Percentiles rank a stretch among this genome's conserved stretches.
These are phyloP conservation scores for Globisporangium emineosum DNA, from an alignment of 352 stramenopile species.

Conservation along the genomic window DNA sequence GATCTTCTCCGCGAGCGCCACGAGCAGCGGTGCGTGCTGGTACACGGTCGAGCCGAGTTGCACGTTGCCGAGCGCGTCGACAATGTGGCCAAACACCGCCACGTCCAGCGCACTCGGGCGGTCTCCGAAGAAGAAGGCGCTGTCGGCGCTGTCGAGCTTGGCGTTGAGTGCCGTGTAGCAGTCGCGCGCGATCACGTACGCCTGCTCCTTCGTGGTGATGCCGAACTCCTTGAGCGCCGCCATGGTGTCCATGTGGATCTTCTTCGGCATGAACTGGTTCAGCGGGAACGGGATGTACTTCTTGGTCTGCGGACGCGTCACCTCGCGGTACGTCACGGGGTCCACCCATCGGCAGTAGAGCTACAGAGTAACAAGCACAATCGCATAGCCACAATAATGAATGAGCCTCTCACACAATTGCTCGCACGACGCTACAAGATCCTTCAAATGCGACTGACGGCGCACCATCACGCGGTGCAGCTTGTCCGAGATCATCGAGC, in stretches of 20 bases:
- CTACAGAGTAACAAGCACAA: conserved; percentile 14
- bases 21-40: conserved; percentile 70
- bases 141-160: conserved; percentile 57
- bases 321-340: conserved; percentile 76
- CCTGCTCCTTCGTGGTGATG: conserved; percentile 66
- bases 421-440: too few species aligned
- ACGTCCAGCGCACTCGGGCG: conserved; percentile 71
- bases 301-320: conserved; percentile 80
- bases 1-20: conserved; percentile 67
- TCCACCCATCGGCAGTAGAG: conserved; percentile 85
- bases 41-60: conserved; percentile 69
- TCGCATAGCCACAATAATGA: not conserved
- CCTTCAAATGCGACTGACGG: not conserved
- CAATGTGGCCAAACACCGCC: conserved; percentile 78
- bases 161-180: conserved; percentile 84
- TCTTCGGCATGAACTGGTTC: conserved; percentile 81
- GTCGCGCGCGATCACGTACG: conserved; percentile 80
- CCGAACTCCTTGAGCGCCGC: conserved; percentile 49
- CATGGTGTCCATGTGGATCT: conserved; percentile 76
- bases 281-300: conserved; percentile 80
- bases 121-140: conserved; percentile 70
- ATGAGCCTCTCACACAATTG: too few species aligned
- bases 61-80: conserved; percentile 71
- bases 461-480: conserved; percentile 70
- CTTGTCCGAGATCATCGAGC: conserved; percentile 79